A percentile compares a stretch with the other conserved stretches of the same genome.
phyloP scores from a whole-genome alignment of 108 stramenopile species.

The Mayamaea pseudoterrestris region DNA sequence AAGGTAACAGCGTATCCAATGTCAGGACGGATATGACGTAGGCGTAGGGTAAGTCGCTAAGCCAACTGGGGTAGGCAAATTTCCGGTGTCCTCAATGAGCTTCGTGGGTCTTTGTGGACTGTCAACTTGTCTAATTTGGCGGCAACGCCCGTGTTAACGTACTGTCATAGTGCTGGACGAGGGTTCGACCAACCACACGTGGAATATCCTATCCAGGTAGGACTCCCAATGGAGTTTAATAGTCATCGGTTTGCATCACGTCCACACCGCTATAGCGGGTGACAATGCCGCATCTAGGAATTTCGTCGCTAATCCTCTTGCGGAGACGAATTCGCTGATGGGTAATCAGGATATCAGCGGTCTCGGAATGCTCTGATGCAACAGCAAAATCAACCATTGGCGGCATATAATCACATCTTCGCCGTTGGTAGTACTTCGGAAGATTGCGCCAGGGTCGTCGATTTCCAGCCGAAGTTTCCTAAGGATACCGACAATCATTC shows the following conservation, averaged over 20 bases:
- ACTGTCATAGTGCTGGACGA: too few species aligned
- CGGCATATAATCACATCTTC: constrained; percentile 15
- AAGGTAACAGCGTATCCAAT: constrained; percentile 15
- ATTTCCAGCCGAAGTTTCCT: not conserved
- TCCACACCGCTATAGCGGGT: constrained; percentile 20
- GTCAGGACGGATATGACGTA: constrained; percentile 18
- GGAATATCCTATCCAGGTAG: constrained; percentile 18
- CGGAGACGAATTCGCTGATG: not conserved
- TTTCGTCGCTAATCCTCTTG: not conserved
- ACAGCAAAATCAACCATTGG: constrained; percentile 36
- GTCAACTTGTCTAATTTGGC: not conserved
- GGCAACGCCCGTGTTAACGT: not conserved
- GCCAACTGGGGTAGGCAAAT: constrained; percentile 12
- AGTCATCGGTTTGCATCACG: constrained; percentile 13
- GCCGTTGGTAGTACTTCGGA: constrained; percentile 5
- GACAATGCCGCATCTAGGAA: constrained; percentile 14
- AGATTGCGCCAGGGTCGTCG: constrained; percentile 19
- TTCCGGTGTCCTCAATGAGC: not conserved
- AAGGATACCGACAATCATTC: not conserved
- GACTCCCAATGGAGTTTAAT: constrained; percentile 15
- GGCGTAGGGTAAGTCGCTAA: constrained; percentile 30
- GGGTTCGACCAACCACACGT: constrained; percentile 18
- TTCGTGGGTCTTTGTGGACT: not conserved
- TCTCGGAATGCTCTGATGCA: constrained; percentile 1
- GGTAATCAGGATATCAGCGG: not conserved